A percentile compares a stretch with the other conserved stretches of the same genome.
Evolutionary conservation across 371 early-diverging fungal genomes (phyloP).

Genomic region (Umbelopsis sp.): DNA sequence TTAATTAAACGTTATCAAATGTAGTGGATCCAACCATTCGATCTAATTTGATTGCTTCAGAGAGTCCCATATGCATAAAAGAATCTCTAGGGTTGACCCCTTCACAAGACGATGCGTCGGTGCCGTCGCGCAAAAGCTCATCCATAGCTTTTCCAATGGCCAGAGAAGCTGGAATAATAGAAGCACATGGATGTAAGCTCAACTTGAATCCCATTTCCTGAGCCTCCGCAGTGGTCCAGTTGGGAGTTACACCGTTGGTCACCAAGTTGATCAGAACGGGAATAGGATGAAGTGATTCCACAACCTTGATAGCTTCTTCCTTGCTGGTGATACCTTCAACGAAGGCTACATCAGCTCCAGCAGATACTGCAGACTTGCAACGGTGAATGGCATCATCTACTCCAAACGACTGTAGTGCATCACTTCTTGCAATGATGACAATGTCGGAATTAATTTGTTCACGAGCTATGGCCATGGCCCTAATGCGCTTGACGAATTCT

Average conservation of each 20-base stretch:
- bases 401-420: constrained; percentile 21
- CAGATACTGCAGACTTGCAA: constrained; percentile 19
- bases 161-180: constrained; percentile 17
- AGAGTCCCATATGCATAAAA: constrained; percentile 24
- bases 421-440: constrained; percentile 25
- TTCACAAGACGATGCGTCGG: constrained; percentile 20
- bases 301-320: constrained; percentile 21
- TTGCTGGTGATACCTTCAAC: constrained; percentile 21
- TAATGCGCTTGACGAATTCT: constrained; percentile 20
- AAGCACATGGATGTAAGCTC: constrained; percentile 20
- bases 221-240: constrained; percentile 22
- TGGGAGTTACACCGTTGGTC: constrained; percentile 22
- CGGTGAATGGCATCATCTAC: constrained; percentile 20
- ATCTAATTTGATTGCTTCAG: constrained; percentile 20
- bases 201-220: constrained; percentile 21
- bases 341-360: constrained; percentile 22
- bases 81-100: constrained; percentile 20
- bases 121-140: constrained; percentile 17
- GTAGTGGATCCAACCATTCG: constrained; percentile 11
- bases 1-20: background rate
- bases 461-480: constrained; percentile 21
- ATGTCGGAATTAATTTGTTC: constrained; percentile 19
- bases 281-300: constrained; percentile 5
- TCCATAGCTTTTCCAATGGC: constrained; percentile 24
- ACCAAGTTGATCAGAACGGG: constrained; percentile 22